Conservation (phyloP, 169 alveolate species). For the Prorocentrum cordatum region DNA sequence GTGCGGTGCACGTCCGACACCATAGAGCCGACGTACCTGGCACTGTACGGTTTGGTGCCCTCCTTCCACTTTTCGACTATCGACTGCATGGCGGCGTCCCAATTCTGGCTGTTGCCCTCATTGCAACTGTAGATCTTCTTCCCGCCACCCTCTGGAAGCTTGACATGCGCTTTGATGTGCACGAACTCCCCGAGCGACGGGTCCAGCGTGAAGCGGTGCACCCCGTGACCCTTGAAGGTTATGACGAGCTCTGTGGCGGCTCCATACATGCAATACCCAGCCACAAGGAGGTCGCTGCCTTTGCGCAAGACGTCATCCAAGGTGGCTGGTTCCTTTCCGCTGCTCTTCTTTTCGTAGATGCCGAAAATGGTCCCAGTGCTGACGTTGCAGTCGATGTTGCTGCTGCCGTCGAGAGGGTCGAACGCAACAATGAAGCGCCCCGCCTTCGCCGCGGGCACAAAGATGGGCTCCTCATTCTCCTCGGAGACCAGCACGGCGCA, state of each 20-base stretch:
- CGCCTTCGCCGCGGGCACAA: neutral
- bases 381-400: constrained; percentile 68
- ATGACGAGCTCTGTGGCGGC: constrained; percentile 62
- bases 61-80: constrained; percentile 32
- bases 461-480: neutral
- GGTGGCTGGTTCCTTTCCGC: neutral
- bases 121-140: constrained; percentile 63
- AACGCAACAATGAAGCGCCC: constrained; percentile 56
- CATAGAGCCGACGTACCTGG: constrained; percentile 65
- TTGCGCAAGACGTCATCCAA: constrained; percentile 29
- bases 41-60: constrained; percentile 17
- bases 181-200: constrained; percentile 64
- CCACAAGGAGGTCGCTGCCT: constrained; percentile 36
- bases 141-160: constrained; percentile 42
- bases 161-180: constrained; percentile 31
- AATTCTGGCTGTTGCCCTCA: constrained; percentile 63
- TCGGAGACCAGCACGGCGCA: constrained; percentile 42
- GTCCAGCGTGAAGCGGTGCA: constrained; percentile 60
- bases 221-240: constrained; percentile 45
- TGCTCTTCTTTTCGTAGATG: neutral
- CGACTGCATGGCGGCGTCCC: constrained; percentile 49
- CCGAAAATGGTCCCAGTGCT: neutral
- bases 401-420: constrained; percentile 57
- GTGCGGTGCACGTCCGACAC: constrained; percentile 67
- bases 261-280: constrained; percentile 66